Evolutionary conservation across 306 rosid species (phyloP), one percentile per base, ranked within the genome.

Genomic region (Dalbergia cochinchinensis): DNA sequence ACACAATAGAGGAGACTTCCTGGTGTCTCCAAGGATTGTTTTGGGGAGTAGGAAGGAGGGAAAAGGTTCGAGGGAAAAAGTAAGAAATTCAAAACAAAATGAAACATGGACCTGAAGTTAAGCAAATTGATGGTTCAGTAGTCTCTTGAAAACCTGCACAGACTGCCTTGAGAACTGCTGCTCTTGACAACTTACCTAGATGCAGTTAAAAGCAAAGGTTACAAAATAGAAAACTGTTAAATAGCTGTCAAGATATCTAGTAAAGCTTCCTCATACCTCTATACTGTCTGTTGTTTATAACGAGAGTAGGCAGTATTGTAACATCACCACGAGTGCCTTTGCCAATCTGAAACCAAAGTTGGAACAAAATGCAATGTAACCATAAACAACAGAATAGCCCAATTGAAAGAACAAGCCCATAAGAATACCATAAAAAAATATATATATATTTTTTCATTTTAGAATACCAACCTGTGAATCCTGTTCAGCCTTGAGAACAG

Each of bases 241-340:
- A 50, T 35, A 65, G 11, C 20, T 0, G 42, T 77, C 18, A 26
- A 42, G 69, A 71, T 65, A 47, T 18, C 61, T 48, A 37, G 53
- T 74, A 65, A 12, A 74, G 22, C 70, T 54, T 62, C 55, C 57
- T 72, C 76, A 11, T 34, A 92, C 99, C 99, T 92, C 99, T 84
- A 69, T 92, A 95, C 70, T 95, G 99, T 87, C 98, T 80, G 85
- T 81, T 81, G 86, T 95, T 95, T 90, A 95, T 92, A 59, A 95
- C 90, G 71, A 95, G 96, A 80, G 99, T 95, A 41, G 98, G 98
- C 79, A 95, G 78, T 90, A 95, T 92, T 5, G 98, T 95, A 84
- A 95, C 97, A 89, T 95, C 99, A 60, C 99, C 97, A 14, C 98
- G 98, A 69, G 93, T 11, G 57, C 97, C 99, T 83, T 81, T 90